A percentile compares a stretch with the other conserved stretches of the same genome.
Conservation (phyloP, 2,329 filamentous ascomycete genomes). For the Myriosclerotinia curreyana region DNA sequence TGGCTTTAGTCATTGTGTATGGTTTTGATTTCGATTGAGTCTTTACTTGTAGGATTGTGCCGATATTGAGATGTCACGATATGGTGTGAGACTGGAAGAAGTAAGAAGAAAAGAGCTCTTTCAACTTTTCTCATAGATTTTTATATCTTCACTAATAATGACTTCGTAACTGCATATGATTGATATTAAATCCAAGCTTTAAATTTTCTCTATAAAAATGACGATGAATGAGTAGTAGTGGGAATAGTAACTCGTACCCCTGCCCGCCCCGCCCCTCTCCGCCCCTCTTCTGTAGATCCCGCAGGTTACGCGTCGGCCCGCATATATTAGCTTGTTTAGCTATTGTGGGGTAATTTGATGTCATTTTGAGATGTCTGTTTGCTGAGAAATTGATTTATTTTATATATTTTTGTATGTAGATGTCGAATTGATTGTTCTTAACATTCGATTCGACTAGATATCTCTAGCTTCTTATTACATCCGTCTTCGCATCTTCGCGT, state of each 20-base stretch:
- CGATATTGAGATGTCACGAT: neutral
- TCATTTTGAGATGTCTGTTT: neutral
- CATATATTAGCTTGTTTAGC: neutral
- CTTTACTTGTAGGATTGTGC: neutral
- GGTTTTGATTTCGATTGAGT: neutral
- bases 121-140: too few relatives aligned
- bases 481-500: neutral
- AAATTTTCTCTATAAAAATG: neutral
- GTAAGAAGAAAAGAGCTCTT: neutral
- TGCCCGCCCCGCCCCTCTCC: too few relatives aligned
- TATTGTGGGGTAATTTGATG: neutral
- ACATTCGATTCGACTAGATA: neutral
- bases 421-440: neutral
- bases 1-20: slow-evolving; percentile 54
- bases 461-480: neutral
- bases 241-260: neutral
- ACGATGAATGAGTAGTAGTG: neutral
- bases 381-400: neutral
- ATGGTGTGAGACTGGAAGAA: neutral
- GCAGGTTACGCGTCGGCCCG: neutral
- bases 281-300: neutral
- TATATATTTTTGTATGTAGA: neutral
- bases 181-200: neutral
- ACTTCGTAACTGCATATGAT: neutral
- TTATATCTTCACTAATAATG: neutral